Conservation (phyloP, 2,329 filamentous ascomycete genomes). For the Colletotrichum sp. region DNA sequence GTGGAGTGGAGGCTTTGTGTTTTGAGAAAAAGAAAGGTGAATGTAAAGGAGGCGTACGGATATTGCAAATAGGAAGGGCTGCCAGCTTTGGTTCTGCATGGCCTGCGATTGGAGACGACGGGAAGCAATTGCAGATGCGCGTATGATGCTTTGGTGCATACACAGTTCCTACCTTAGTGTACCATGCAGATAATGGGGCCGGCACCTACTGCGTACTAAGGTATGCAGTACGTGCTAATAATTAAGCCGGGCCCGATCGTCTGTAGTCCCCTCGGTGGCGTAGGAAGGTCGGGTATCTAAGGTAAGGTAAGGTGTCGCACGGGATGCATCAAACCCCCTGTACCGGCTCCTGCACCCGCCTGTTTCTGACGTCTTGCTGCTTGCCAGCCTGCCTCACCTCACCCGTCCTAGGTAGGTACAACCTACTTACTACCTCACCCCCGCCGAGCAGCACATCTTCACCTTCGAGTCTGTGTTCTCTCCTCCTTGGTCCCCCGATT, state of each 20-base stretch:
- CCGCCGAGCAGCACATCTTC: not conserved
- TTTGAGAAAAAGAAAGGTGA: not conserved
- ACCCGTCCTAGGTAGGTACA: not conserved
- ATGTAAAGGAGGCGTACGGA: not conserved
- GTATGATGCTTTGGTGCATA: not conserved
- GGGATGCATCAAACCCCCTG: not conserved
- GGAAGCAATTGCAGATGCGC: not conserved
- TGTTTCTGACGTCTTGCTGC: not conserved
- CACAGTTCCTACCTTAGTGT: no score
- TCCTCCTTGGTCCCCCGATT: not conserved
- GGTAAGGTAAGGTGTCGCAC: no score
- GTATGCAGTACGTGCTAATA: not conserved
- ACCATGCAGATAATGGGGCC: no score
- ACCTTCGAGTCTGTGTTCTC: not conserved
- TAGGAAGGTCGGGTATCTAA: not conserved
- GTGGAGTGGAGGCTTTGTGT: not conserved
- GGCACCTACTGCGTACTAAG: not conserved
- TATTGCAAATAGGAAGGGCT: not conserved
- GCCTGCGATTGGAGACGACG: not conserved
- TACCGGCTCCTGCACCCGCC: not conserved
- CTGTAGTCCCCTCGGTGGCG: not conserved
- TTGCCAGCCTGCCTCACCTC: not conserved
- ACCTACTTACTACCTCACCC: not conserved
- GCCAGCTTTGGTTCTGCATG: not conserved
- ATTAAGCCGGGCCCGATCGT: not conserved